Base-by-base conservation (phyloP, 768 basidiomycete genomes). In the Mycena alexandri region DNA sequence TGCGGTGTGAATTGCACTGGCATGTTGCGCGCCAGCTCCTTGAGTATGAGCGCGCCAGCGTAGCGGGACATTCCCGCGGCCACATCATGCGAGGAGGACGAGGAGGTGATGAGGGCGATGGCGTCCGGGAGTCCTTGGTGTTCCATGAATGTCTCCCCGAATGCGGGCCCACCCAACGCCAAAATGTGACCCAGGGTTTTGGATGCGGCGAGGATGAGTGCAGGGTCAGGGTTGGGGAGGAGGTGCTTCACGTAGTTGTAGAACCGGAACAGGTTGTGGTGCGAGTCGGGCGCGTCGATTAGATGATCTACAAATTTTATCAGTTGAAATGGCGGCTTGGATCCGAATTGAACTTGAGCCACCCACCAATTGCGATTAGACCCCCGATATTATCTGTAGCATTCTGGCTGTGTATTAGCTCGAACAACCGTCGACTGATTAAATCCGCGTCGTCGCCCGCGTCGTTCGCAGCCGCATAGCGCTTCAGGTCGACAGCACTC, bases 201-300 rank as follows among this genome's bases (percentile, higher is more conserved):
- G 36, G 90, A 88, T 1, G 90, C 90, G 8, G 88, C 87, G 47
- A 90, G 82, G 89, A 92, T 93, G 75, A 93, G 86, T 67, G 87
- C 86, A 67, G 89, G 83, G 73, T 93, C 92, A 44, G 86, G 80
- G 69, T 89, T 89, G 19, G 90, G 90, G 19, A 92, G 81, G 19
- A 92, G 83, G 13, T 87, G 84, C 72, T 90, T 89, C 71, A 92
- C 85, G 73, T 92, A 91, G 74, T 88, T 88, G 75, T 86, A 88
- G 69, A 90, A 84, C 41, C 88, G 83, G 75, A 86, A 90, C 17
- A 88, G 83, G 68, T 88, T 84, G 42, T 81, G 79, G 38, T 38
- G 38, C 38, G 84, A 85, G 72, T 88, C 86, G 54, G 87, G 11
- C 38, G 81, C 83, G 64, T 86, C 87, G 56, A 90, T 78, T 19